Evolutionary conservation across 768 basidiomycete species (phyloP).

Genomic region (Lepiota subincarnata): DNA sequence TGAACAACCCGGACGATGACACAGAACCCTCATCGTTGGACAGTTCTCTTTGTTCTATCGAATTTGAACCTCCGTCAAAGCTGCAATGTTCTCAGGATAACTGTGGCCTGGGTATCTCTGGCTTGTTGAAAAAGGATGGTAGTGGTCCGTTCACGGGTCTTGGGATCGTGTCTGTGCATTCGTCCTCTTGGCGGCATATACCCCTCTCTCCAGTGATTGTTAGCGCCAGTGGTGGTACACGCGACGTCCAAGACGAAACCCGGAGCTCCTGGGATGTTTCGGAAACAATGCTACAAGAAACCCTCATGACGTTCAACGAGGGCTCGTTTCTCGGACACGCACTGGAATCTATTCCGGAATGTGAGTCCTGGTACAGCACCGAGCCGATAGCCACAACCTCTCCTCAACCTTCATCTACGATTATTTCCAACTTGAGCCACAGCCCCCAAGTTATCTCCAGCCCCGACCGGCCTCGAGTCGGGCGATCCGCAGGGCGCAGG

Average conservation of each 20-base stretch:
- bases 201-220: neutral
- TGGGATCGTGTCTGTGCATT: constrained; percentile 12
- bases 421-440: neutral
- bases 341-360: constrained; percentile 18
- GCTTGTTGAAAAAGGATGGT: constrained; percentile 15
- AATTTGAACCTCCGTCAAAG: neutral
- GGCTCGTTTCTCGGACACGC: constrained; percentile 16
- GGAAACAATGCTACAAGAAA: constrained; percentile 19
- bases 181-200: constrained; percentile 1
- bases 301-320: constrained; percentile 15
- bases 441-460: too few species aligned
- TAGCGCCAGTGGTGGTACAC: neutral
- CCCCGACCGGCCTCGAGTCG: too few species aligned
- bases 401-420: neutral
- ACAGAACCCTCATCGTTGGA: neutral
- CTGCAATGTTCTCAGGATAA: neutral
- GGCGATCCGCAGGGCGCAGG: neutral
- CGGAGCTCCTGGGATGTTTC: constrained; percentile 11
- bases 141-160: constrained; percentile 14
- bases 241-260: neutral
- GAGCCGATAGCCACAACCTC: neutral
- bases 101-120: constrained; percentile 15
- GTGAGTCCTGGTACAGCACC: constrained; percentile 19
- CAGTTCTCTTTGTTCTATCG: constrained; percentile 1
- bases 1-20: neutral